These are phyloP conservation scores for Cercophora newfieldiana DNA, from an alignment of 495 filamentous ascomycete genomes.

Conservation along the genomic window DNA sequence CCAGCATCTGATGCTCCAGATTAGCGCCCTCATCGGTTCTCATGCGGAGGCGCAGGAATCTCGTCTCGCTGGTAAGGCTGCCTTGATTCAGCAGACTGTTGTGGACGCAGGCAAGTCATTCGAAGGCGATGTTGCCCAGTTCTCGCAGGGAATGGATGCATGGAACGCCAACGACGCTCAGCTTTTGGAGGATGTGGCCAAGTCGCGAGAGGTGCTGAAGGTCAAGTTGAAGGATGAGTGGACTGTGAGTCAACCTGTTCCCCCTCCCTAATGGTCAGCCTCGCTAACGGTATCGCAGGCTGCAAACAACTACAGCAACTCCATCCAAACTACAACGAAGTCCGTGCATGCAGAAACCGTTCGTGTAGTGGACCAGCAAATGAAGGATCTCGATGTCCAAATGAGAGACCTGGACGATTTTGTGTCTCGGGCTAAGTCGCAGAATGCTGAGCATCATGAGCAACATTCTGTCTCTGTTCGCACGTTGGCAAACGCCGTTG, in stretches of 20 bases:
- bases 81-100: slow-evolving; percentile 61
- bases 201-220: slow-evolving; percentile 75
- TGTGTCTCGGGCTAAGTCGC: slow-evolving; percentile 75
- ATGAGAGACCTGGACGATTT: slow-evolving; percentile 90
- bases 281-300: slow-evolving; percentile 48
- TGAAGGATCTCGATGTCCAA: slow-evolving; percentile 79
- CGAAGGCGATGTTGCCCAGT: slow-evolving; percentile 62
- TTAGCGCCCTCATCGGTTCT: slow-evolving; percentile 69
- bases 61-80: slow-evolving; percentile 65
- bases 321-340: slow-evolving; percentile 77
- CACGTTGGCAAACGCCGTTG: slow-evolving; percentile 61
- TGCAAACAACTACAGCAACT: slow-evolving; percentile 74
- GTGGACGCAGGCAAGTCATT: slow-evolving; percentile 60
- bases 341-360: slow-evolving; percentile 92
- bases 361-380: slow-evolving; percentile 84
- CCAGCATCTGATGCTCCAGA: slow-evolving; percentile 69
- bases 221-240: slow-evolving; percentile 83
- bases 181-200: slow-evolving; percentile 68
- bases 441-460: slow-evolving; percentile 75
- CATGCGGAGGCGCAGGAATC: slow-evolving; percentile 71
- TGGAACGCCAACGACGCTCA: slow-evolving; percentile 71
- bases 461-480: slow-evolving; percentile 61
- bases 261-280: neutral
- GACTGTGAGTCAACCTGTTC: slow-evolving; percentile 59
- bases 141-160: slow-evolving; percentile 68